phyloP scores from a whole-genome alignment of 2,329 filamentous ascomycete species.

The Aureobasidium namibiae region DNA sequence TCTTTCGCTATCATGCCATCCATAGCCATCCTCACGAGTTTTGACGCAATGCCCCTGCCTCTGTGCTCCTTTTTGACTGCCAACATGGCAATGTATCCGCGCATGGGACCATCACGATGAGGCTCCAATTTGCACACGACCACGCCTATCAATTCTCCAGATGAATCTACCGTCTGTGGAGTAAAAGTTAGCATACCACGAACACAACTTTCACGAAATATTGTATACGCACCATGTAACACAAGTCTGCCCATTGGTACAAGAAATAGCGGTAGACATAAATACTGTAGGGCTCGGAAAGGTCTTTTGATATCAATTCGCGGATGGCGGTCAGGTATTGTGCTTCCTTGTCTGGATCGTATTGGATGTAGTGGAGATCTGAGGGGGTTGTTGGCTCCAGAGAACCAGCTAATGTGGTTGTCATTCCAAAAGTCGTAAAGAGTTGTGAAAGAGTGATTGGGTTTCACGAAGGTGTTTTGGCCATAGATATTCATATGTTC shows the following conservation, averaged over 20 bases:
- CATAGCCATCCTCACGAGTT: conserved; percentile 80
- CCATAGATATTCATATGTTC: not conserved
- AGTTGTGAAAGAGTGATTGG: not conserved
- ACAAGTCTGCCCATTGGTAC: conserved; percentile 96
- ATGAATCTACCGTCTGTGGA: conserved; percentile 11
- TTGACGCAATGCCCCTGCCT: conserved; percentile 76
- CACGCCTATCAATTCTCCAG: conserved; percentile 67
- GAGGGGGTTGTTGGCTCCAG: conserved; percentile 14
- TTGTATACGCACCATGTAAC: conserved; percentile 65
- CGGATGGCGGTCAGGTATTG: conserved; percentile 77
- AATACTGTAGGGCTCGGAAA: conserved; percentile 97
- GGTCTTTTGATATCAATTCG: conserved; percentile 85
- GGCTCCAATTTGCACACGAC: conserved; percentile 91
- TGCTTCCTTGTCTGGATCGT: conserved; percentile 51
- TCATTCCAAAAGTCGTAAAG: not conserved
- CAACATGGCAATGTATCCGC: conserved; percentile 97
- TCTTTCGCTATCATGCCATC: conserved; percentile 77
- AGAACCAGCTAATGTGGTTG: not conserved
- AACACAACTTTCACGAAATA: not conserved
- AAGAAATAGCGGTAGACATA: conserved; percentile 98
- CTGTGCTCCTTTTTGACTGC: conserved; percentile 76
- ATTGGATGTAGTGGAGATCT: conserved; percentile 36
- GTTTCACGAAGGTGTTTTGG: not conserved
- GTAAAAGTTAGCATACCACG: not conserved
- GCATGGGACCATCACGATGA: conserved; percentile 75